These are phyloP conservation scores for Citrus medica DNA, from an alignment of 345 rosid genomes.

Conservation along the genomic window DNA sequence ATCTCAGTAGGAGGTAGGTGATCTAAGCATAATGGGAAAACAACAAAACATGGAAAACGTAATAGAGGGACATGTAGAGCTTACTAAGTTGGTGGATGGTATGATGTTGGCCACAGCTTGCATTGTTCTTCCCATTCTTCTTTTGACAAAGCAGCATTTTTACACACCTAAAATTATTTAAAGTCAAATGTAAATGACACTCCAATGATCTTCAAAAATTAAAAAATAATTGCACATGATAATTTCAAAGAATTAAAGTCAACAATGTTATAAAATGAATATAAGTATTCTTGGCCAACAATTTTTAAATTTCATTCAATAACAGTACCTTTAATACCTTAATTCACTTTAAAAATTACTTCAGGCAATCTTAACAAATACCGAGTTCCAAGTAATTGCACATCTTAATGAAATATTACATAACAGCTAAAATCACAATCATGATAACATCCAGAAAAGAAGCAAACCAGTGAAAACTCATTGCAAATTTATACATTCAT, in stretches of 20 bases:
- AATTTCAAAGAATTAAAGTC: background rate
- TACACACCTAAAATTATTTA: constrained; percentile 49
- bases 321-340: background rate
- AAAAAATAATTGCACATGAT: background rate
- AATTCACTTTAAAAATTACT: background rate
- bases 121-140: constrained; percentile 92
- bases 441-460: background rate
- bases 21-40: background rate
- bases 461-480: background rate
- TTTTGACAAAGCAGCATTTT: constrained; percentile 67
- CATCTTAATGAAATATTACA: background rate
- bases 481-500: background rate
- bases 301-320: background rate
- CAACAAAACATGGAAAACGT: background rate
- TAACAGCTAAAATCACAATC: background rate
- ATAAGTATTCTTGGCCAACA: background rate
- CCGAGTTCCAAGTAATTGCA: background rate
- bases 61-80: constrained; percentile 20
- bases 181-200: constrained; percentile 2
- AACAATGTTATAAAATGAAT: background rate
- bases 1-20: background rate
- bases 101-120: constrained; percentile 94
- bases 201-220: background rate
- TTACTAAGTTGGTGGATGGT: constrained; percentile 88
- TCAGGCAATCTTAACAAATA: background rate